Base-by-base conservation (phyloP, 78 protist genomes). In the Mastigamoeba balamuthi region DNA sequence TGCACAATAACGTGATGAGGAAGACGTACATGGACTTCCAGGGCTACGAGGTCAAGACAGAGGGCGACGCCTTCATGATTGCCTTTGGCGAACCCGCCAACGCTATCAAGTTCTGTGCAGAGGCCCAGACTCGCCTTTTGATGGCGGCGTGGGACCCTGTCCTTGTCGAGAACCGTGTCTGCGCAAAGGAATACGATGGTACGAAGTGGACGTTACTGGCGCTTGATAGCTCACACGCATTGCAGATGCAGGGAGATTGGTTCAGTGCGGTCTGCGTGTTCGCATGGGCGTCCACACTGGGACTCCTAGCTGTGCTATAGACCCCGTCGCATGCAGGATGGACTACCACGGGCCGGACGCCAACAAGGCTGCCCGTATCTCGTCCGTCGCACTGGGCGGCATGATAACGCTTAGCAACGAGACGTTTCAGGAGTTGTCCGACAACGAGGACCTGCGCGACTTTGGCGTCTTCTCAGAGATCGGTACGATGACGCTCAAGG, bases 31-130 rank as follows among this genome's bases (percentile, higher is more conserved):
- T 2, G 6, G 17, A 28, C 37, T 9, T 30, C 25, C 0, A 39
- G 40, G 86, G 86, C 35, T 79, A 73, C 63, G 83, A 79, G 43
- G 77, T 79, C n/a, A 79, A 79, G 66, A 48, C 77, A 0, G 83
- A 79, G 27, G 83, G 83, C 0, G 84, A 80, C 40, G 76, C 78
- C 7, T 80, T 80, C 42, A 80, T 80, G 84, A 33, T 72, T 8
- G 84, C 84, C n/a, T 80, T 80, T 68, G 69, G 6, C n/a, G 3
- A 39, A 3, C 42, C 72, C 6, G 4, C 2, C 27, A 4, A 67
- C 17, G 72, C 72, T 3, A 23, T 30, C 42, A 6, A 2, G 42
- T 67, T 67, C 42, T 38, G 72, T 10, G 40, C 76, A 1, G 52
- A 29, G 58, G 3, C 33, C 6, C 86, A 82, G 66, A 3, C 4